Percentiles rank a stretch among this genome's conserved stretches.
phyloP scores from a whole-genome alignment of 495 filamentous ascomycete genomes.

The Hypomontagnella submonticulosa region DNA sequence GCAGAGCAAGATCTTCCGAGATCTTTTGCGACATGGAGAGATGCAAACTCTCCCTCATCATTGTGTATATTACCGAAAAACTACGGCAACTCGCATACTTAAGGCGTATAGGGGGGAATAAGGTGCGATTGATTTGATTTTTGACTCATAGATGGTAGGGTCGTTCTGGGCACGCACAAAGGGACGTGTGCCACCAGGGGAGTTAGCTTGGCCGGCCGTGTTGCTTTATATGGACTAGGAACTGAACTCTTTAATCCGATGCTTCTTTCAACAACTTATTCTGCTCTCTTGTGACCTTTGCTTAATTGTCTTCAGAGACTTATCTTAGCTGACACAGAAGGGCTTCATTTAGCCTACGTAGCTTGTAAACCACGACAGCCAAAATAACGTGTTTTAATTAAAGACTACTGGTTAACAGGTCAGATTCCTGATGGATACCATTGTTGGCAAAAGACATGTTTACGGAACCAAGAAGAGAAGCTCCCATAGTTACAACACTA shows the following conservation, averaged over 20 bases:
- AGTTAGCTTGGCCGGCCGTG: conserved; percentile 6
- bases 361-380: no score
- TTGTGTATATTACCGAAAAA: conserved; percentile 36
- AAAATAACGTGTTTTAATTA: no score
- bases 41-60: conserved; percentile 5
- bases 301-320: neutral
- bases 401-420: no score
- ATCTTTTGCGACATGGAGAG: conserved; percentile 12
- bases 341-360: no score
- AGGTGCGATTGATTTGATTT: conserved; percentile 4
- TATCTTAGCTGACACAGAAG: no score
- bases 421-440: no score
- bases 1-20: conserved; percentile 7
- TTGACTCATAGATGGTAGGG: conserved; percentile 26
- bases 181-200: conserved; percentile 14
- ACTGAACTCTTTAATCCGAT: conserved; percentile 12
- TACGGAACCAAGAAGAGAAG: no score
- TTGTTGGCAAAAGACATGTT: no score
- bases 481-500: no score
- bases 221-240: conserved; percentile 21
- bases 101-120: conserved; percentile 21
- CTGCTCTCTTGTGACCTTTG: neutral
- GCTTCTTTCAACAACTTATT: conserved; percentile 14
- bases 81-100: conserved; percentile 17
- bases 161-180: neutral